phyloP scores from a whole-genome alignment of 495 filamentous ascomycete genomes.

The Neurospora terricola region DNA sequence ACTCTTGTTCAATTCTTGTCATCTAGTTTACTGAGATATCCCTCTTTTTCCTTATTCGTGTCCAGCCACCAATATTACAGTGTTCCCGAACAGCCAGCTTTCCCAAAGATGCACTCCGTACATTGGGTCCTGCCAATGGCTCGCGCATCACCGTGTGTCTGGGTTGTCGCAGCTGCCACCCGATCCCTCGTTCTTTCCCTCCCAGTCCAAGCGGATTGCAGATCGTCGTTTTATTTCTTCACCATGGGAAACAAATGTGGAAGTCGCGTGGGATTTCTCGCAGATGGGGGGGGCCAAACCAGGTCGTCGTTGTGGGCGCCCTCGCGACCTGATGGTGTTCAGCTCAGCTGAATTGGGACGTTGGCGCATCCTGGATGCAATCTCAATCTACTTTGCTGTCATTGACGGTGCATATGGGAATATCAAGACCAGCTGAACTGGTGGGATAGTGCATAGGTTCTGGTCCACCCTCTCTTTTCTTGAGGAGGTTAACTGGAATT shows the following conservation, averaged over 20 bases:
- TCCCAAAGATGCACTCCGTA: not conserved
- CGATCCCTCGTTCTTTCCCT: not conserved
- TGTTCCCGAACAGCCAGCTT: not conserved
- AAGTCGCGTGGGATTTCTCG: not conserved
- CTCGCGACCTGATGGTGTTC: not conserved
- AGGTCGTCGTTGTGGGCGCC: not conserved
- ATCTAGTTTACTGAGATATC: not conserved
- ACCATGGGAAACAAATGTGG: not conserved
- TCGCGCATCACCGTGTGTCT: not conserved
- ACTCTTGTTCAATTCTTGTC: not conserved
- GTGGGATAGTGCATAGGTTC: not conserved
- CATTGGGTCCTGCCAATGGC: not conserved
- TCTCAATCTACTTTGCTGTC: not conserved
- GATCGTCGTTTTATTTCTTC: not conserved
- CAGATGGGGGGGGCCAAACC: not conserved
- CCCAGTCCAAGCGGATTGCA: not conserved
- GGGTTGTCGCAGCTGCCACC: not conserved
- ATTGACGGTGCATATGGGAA: not conserved
- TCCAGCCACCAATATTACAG: not conserved
- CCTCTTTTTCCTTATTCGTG: not conserved
- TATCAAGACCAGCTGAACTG: not conserved
- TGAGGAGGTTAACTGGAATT: not conserved
- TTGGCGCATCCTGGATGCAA: not conserved
- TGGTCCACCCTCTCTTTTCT: not conserved
- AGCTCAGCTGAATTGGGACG: not conserved